phyloP scores from a whole-genome alignment of 371 early-diverging fungal species.

The Paraphysoderma sedebokerense region DNA sequence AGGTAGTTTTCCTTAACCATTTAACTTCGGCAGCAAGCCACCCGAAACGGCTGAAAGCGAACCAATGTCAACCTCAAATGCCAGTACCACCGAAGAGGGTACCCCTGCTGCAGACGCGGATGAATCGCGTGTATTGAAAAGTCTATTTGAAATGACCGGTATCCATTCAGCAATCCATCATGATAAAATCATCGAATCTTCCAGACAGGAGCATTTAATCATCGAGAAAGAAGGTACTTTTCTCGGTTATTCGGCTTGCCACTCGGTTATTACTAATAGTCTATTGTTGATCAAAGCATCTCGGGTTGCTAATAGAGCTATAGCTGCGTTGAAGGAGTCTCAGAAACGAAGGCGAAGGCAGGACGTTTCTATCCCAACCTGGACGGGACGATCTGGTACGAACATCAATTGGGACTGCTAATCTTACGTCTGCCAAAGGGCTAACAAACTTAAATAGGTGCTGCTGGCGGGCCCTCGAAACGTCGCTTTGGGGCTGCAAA shows the following conservation, averaged over 20 bases:
- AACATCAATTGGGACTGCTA: too few relatives aligned
- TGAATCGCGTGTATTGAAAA: constrained; percentile 44
- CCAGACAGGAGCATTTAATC: constrained; percentile 37
- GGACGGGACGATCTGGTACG: constrained; percentile 53
- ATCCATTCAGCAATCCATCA: constrained; percentile 74
- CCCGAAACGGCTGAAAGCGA: too few relatives aligned
- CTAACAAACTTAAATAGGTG: too few relatives aligned
- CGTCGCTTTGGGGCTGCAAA: not conserved
- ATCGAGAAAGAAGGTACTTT: constrained; percentile 65
- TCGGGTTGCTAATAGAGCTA: constrained; percentile 31
- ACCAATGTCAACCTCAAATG: not conserved
- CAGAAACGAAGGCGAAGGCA: constrained; percentile 17
- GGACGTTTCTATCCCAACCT: constrained; percentile 38
- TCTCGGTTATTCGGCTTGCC: too few relatives aligned
- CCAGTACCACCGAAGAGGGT: not conserved
- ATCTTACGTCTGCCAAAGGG: too few relatives aligned
- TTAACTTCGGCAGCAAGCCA: too few relatives aligned
- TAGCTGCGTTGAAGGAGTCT: constrained; percentile 32
- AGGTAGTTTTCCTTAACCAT: too few relatives aligned
- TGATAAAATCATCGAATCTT: constrained; percentile 61
- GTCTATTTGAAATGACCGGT: constrained; percentile 60
- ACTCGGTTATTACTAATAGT: too few relatives aligned
- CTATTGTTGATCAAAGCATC: too few relatives aligned
- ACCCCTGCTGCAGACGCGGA: not conserved
- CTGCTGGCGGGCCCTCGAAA: constrained; percentile 3